Evolutionary conservation across 352 stramenopile genomes (phyloP), one percentile per base, ranked within the genome.

Genomic region (Globisporangium okanoganense): DNA sequence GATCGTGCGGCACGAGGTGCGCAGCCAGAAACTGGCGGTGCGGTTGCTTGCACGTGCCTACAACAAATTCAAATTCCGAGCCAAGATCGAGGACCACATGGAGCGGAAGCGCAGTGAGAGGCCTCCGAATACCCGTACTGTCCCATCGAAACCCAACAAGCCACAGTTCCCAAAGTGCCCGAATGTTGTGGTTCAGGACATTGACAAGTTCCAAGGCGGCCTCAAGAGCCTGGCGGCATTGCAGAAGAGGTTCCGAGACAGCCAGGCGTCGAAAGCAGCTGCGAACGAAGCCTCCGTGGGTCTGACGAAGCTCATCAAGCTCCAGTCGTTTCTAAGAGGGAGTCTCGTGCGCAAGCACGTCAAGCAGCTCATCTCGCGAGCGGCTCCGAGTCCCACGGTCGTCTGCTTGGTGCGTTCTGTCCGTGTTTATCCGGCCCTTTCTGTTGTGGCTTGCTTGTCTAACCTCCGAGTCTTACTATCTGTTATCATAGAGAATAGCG

Each of bases 271-370:
- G 20, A 35, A 24, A 25, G 25, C 25, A 48, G 25, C 5, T 18
- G 54, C 27, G 33, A 16, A 54, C 4, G 6, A 7, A 4, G 18
- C 47, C n/a, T n/a, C n/a, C n/a, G n/a, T n/a, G 25, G 25, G 2
- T 2, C 5, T 54, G 14, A 54, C 1, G 8, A 36, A 24, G 47
- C 47, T 73, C 16, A 62, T 85, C 33, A 78, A 80, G 48, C 35
- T 87, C 9, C 78, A 87, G 54, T 78, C 78, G 7, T 76, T 87
- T n/a, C 24, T 87, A 16, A 62, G 78, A 9, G 78, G 72, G 1
- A 67, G 60, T 31, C 67, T 85, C 27, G 70, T 64, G 1, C 56
- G 75, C 5, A 82, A 75, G 40, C 62, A 56, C 25, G 57, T 80
- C 6, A 63, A 60, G 12, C 67, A 62, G 48, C 53, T 71, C n/a